A percentile compares a stretch with the other conserved stretches of the same genome.
Conservation (phyloP, 306 rosid genomes). For the Quercus agrifolia region DNA sequence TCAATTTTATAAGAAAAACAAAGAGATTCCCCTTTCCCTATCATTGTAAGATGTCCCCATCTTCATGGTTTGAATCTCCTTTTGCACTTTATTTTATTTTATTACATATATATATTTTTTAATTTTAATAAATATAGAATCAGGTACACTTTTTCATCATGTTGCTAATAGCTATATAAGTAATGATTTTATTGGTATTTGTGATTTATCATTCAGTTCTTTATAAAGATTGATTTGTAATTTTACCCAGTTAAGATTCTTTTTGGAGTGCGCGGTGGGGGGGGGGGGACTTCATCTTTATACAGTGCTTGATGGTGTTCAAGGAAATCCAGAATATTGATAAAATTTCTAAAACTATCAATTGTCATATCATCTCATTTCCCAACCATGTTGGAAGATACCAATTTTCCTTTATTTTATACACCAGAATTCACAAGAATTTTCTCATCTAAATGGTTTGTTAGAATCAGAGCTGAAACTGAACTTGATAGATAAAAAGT, state of each 20-base stretch:
- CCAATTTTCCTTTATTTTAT: not conserved
- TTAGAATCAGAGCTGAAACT: not conserved
- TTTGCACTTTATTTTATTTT: not conserved
- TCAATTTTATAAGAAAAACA: not conserved
- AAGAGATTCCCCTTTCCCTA: not conserved
- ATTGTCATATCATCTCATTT: not conserved
- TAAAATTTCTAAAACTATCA: not conserved
- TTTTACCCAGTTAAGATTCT: too few relatives aligned
- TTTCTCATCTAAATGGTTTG: not conserved
- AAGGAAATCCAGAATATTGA: not conserved
- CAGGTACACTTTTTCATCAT: not conserved
- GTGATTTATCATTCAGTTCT: not conserved
- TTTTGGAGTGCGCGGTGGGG: accelerated
- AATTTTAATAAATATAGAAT: not conserved
- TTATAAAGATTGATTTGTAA: too few relatives aligned
- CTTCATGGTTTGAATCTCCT: not conserved
- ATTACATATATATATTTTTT: not conserved
- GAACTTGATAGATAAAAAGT: not conserved
- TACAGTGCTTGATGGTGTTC: not conserved
- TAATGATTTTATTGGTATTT: not conserved
- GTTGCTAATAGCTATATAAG: not conserved
- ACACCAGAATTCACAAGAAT: not conserved
- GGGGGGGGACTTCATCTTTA: too few relatives aligned
- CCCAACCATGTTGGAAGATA: not conserved
- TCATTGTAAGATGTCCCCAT: not conserved